Evolutionary conservation across 2,329 filamentous ascomycete genomes (phyloP), one percentile per base, ranked within the genome.

Genomic region (Ceratocystis cacaofunesta): DNA sequence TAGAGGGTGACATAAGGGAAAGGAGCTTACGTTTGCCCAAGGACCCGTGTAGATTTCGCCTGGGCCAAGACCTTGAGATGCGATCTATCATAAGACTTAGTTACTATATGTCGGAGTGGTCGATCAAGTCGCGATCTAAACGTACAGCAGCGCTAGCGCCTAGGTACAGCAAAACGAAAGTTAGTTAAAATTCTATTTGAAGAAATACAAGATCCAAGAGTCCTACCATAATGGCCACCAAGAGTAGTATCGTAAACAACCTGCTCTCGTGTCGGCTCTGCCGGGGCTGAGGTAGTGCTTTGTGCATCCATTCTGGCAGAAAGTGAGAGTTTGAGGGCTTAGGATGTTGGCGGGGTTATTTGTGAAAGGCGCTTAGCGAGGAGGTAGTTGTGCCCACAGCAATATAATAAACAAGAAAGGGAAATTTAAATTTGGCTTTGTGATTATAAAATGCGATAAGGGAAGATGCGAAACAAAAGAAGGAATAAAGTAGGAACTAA

Each of bases 31-130:
- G 78, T 99, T 99, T 71, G 90, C 88, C 92, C 92, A 97, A 68
- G 90, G 87, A 17, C 92, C 92, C 1, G 90, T 92, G 76, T 96
- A 97, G 66, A 96, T 84, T 75, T 96, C 92, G 58, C 90, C 87
- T n/a, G 92, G 91, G 60, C 90, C 90, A 75, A 90, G 94, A 66
- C 91, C 91, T 77, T 90, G 87, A 57, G 87, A 85, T 61, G 92
- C 90, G 70, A 96, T 87, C 89, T 94, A 75, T 3, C 28, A 62
- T 41, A 8, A 62, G 48, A 44, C 17, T 62, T 41, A 41, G 32
- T 61, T 48, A 32, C 28, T 30, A 58, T 3, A 62, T 41, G 46
- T 36, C 2, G 17, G 58, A 36, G 25, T 57, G 55, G 43, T 63
- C 10, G 28, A 41, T 25, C 19, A 43, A 55, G 8, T 61, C 44